Percentiles rank a stretch among this genome's conserved stretches.
These are phyloP conservation scores for Gossypium bickii DNA, from an alignment of 345 rosid species.

Conservation along the genomic window DNA sequence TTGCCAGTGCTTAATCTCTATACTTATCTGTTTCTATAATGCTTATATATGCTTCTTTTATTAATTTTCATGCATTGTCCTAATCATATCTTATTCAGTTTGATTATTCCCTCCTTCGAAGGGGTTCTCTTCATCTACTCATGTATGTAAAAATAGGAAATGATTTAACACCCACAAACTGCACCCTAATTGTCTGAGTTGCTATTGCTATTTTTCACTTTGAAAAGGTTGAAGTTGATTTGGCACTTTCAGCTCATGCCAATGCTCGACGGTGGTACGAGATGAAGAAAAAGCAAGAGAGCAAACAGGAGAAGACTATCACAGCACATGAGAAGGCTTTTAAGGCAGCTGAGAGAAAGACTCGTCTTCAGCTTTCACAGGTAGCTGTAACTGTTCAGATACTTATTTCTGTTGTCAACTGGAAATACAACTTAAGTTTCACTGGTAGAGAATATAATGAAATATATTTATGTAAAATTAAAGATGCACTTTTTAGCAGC, in stretches of 20 bases:
- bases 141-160: background rate
- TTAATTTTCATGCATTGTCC: background rate
- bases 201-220: background rate
- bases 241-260: slow-evolving; percentile 93
- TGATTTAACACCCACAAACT: background rate
- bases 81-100: background rate
- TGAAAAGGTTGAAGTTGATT: slow-evolving; percentile 87
- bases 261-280: slow-evolving; percentile 96
- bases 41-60: background rate
- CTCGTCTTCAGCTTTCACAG: slow-evolving; percentile 87
- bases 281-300: slow-evolving; percentile 88
- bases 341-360: slow-evolving; percentile 95
- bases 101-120: background rate
- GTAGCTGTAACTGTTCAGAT: slow-evolving; percentile 29
- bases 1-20: background rate
- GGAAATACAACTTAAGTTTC: background rate
- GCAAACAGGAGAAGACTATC: slow-evolving; percentile 88
- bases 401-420: slow-evolving; percentile 2
- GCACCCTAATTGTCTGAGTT: background rate
- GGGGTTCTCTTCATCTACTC: background rate
- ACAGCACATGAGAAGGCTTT: slow-evolving; percentile 95
- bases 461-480: background rate
- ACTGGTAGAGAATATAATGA: background rate
- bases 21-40: background rate
- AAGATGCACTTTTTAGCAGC: background rate